Evolutionary conservation across 768 basidiomycete genomes (phyloP).

Genomic region (Leccinum rimulosum): DNA sequence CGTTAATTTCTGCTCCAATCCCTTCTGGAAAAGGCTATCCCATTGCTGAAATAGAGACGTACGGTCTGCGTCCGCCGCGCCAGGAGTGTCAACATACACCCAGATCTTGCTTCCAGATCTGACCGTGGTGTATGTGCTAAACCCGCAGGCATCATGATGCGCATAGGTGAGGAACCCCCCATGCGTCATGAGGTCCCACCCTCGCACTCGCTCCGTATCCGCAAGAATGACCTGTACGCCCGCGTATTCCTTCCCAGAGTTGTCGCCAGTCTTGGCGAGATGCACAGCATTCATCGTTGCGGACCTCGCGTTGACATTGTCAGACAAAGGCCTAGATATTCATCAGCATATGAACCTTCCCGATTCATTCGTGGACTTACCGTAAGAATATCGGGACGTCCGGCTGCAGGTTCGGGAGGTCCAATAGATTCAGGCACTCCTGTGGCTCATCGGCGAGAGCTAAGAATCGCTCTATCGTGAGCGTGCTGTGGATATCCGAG

Average conservation of each 20-base stretch:
- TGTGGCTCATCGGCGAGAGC: not conserved
- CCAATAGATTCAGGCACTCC: not conserved
- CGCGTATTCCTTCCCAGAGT: not conserved
- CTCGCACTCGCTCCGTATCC: not conserved
- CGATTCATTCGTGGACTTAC: not conserved
- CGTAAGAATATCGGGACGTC: not conserved
- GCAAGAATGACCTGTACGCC: not conserved
- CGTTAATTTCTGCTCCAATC: fast-evolving
- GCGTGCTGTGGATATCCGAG: no score
- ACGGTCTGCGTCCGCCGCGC: fast-evolving
- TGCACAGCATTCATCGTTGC: not conserved
- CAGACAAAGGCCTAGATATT: not conserved
- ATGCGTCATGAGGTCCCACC: constrained; percentile 6
- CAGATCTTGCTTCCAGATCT: not conserved
- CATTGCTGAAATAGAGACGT: not conserved
- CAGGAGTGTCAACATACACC: not conserved
- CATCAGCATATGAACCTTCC: no score
- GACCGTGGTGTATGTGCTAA: not conserved
- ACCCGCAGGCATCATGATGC: not conserved
- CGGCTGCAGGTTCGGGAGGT: not conserved
- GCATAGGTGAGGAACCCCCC: not conserved
- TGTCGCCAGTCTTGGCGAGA: not conserved
- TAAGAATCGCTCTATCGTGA: no score
- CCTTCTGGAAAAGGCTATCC: not conserved
- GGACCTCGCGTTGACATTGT: not conserved